A percentile compares a stretch with the other conserved stretches of the same genome.
phyloP scores from a whole-genome alignment of 768 basidiomycete genomes.

The Suillus ampliporus region DNA sequence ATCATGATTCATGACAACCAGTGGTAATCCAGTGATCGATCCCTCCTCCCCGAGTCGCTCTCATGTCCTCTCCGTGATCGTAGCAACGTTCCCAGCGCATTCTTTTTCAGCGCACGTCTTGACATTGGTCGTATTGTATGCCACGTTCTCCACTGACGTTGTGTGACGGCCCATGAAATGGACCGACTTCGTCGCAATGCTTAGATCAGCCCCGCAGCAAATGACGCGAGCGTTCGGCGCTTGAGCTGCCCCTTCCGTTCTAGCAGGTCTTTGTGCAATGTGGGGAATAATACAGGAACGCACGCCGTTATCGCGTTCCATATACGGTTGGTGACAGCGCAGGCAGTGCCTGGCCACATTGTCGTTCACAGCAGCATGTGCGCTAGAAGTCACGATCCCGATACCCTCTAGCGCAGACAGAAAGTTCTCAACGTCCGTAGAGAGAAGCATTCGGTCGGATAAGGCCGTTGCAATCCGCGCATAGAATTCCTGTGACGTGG shows the following conservation, averaged over 20 bases:
- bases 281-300: constrained; percentile 20
- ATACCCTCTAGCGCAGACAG: constrained; percentile 18
- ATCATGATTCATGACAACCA: constrained; percentile 1
- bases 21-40: constrained; percentile 4
- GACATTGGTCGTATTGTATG: constrained; percentile 1
- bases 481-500: constrained; percentile 22
- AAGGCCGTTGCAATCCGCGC: constrained; percentile 11
- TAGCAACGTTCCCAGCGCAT: not conserved
- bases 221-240: not conserved
- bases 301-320: constrained; percentile 28
- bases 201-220: not conserved
- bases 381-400: constrained; percentile 16
- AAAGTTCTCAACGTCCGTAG: constrained; percentile 20
- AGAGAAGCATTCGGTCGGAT: constrained; percentile 7
- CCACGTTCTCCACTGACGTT: constrained; percentile 9
- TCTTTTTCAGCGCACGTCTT: constrained; percentile 4
- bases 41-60: not conserved
- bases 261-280: not conserved
- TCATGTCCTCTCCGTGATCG: not conserved
- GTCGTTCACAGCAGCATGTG: constrained; percentile 15
- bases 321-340: constrained; percentile 26
- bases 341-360: constrained; percentile 26
- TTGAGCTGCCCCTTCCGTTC: not conserved
- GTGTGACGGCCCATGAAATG: constrained; percentile 9
- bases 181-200: not conserved